Evolutionary conservation across 2,329 filamentous ascomycete species (phyloP), one percentile per base, ranked within the genome.

Genomic region (Calcarisporium arbuscula): DNA sequence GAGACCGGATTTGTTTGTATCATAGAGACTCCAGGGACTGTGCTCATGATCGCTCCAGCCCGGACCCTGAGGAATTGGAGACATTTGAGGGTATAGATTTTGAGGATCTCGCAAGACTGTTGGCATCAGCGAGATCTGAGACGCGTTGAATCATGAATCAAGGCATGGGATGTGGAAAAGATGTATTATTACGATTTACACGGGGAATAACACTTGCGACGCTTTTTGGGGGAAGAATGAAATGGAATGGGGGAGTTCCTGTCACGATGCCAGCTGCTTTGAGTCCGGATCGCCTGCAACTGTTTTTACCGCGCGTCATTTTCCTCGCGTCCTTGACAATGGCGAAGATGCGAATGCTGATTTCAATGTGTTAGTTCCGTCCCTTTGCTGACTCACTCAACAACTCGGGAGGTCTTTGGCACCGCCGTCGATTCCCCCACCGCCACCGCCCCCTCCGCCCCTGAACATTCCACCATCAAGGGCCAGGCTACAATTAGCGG

Each of bases 401-500:
- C 52, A 60, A 66, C 60, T 38, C 57, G 47, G 49, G 60, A 54
- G 35, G 50, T 68, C 70, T 17, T 58, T 76, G 47, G 68, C 70
- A 38, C 75, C 72, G 30, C 77, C 73, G 3, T 76, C 74, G 10
- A 70, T 77, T 30, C 72, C 60, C 4, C 73, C 75, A 6, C 75
- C 76, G 4, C 72, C 71, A 3, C 72, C 77, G 1, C 82, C 82
- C n/a, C 84, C 79, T 16, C 81, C 85, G 20, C 86, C 88, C 10
- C 68, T 95, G 51, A 92, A 90, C 56, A 80, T 90, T 22, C 81
- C 85, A 1, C 89, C 90, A 3, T 94, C 87, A 7, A 79, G 90
- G 34, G 90, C 90, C 7, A 79, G 90, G 32, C 72, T 87, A 36
- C 87, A 94, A 58, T 74, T 96, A n/a, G 89, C 88, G n/a, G 85